Base-by-base conservation (phyloP, 371 early-diverging fungal genomes). In the Lichtheimia corymbifera region DNA sequence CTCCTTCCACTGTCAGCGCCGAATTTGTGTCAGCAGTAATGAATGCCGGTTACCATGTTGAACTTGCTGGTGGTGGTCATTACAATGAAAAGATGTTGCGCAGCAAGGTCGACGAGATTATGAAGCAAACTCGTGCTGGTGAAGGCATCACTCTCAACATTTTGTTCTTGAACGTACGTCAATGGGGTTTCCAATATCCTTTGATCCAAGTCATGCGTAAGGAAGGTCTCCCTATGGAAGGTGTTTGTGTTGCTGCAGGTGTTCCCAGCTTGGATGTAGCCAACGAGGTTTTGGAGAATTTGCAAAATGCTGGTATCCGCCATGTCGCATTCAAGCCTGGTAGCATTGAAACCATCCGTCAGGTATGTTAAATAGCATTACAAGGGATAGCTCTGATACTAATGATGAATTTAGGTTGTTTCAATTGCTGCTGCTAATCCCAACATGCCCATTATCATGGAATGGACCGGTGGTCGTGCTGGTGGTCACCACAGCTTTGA, bases 401-500 rank as follows among this genome's bases (percentile, higher is more conserved):
- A 55, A 52, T 41, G 6, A 60, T 52, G 30, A 52, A 57, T 42
- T 55, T 64, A 71, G 68, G 93, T 94, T 42, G 82, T 96, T 58
- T 81, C 88, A 43, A 97, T 97, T 70, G 97, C 96, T 50, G 90
- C 91, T 71, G 84, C 87, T 53, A 91, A 94, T 72, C 94, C 94
- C 20, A 88, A 89, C 50, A 92, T 95, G 88, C 92, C 96, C 25
- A 83, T 97, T 53, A 85, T 96, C 40, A 82, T 97, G 70, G 95
- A 97, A 72, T 97, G 97, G 97, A 97, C 97, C 51, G 96, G 97
- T 77, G 97, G 96, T 49, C 91, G 97, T 74, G 95, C 92, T 44
- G 97, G 97, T 73, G 97, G 97, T 40, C 97, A 97, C 76, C 97
- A 97, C 88, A 90, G 91, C 61, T 97, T 91, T 61, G 97, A 97